phyloP scores from a whole-genome alignment of 495 filamentous ascomycete genomes.

The Venustampulla echinocandica region DNA sequence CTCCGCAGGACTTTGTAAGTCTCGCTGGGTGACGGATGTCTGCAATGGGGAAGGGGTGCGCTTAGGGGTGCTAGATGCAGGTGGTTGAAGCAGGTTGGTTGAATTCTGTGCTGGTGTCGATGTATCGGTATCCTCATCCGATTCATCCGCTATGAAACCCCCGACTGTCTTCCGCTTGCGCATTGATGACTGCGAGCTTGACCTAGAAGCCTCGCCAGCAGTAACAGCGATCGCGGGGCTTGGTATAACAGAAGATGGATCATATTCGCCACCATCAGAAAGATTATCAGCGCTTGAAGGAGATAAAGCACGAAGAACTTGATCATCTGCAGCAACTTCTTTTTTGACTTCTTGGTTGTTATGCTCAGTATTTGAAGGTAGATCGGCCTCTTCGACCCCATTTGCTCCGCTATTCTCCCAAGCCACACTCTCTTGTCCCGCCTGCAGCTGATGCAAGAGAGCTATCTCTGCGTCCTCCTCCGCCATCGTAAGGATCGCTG shows the following conservation, averaged over 20 bases:
- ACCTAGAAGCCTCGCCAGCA: slow-evolving; percentile 31
- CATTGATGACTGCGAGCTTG: slow-evolving; percentile 28
- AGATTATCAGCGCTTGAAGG: slow-evolving; percentile 28
- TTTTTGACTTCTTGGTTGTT: slow-evolving; percentile 36
- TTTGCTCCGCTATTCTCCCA: slow-evolving; percentile 38
- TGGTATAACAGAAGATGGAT: slow-evolving; percentile 29
- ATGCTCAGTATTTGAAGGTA: slow-evolving; percentile 46
- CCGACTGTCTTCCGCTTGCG: slow-evolving; percentile 63
- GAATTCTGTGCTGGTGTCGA: slow-evolving; percentile 12
- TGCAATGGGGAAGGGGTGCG: slow-evolving; percentile 22
- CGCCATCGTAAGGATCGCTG: slow-evolving; percentile 36
- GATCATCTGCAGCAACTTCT: slow-evolving; percentile 32
- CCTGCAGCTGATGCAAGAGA: slow-evolving; percentile 34
- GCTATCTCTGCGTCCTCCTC: slow-evolving; percentile 54
- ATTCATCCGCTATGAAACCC: slow-evolving; percentile 74
- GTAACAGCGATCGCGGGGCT: slow-evolving; percentile 21
- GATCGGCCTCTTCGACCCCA: slow-evolving; percentile 33
- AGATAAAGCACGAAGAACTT: slow-evolving; percentile 36
- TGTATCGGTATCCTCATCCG: slow-evolving; percentile 42
- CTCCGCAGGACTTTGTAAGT: slow-evolving; percentile 40
- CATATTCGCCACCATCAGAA: slow-evolving; percentile 41
- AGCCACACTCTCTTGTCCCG: slow-evolving; percentile 39
- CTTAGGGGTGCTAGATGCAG: slow-evolving; percentile 12
- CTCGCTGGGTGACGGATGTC: slow-evolving; percentile 16
- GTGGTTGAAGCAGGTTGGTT: slow-evolving; percentile 7